phyloP scores from a whole-genome alignment of 306 rosid species.

The Cucumis sativus region Cucumber_9930_V3 NC_026657.2:9748001-9748500 shows the following conservation, averaged over 20 bases:
- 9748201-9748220: background rate
- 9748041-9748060: background rate
- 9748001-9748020: background rate
- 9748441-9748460: no score
- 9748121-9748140: background rate
- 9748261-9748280: background rate
- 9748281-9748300: background rate
- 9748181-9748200: background rate
- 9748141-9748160: background rate
- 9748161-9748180: background rate
- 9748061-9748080: background rate
- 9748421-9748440: no score
- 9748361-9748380: background rate
- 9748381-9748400: background rate
- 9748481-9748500: no score
- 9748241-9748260: background rate
- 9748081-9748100: conserved; percentile 2
- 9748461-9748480: no score
- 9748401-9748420: background rate
- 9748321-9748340: background rate
- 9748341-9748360: background rate
- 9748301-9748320: background rate
- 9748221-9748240: background rate
- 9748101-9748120: background rate
- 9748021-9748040: background rate